Evolutionary conservation across 1,284 basidiomycete species (phyloP).

Genomic region (Ceratobasidium sp.): DNA sequence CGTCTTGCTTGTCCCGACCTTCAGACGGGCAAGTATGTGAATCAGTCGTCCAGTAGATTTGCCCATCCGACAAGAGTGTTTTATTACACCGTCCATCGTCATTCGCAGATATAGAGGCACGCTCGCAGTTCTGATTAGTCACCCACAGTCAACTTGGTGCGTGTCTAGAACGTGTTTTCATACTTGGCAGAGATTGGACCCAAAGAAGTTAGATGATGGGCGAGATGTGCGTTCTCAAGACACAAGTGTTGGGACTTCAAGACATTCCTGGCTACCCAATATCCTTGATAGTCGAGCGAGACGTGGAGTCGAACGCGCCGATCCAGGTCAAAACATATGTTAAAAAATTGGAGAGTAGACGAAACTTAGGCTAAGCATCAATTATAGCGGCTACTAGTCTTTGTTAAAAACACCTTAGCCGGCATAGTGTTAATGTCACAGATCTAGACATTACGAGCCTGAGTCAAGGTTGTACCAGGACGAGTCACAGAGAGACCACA

Average conservation of each 20-base stretch:
- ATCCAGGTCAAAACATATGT: too few relatives aligned
- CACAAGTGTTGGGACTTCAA: background rate
- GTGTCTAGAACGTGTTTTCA: background rate
- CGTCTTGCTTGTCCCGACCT: background rate
- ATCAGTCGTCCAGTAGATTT: background rate
- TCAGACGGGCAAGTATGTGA: background rate
- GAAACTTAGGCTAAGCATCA: too few relatives aligned
- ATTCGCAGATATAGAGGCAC: background rate
- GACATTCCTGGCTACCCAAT: background rate
- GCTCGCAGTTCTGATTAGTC: background rate
- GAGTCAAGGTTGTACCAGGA: too few relatives aligned
- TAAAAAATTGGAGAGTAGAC: too few relatives aligned
- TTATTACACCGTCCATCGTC: too few relatives aligned
- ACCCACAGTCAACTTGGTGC: background rate
- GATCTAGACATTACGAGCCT: too few relatives aligned
- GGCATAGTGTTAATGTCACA: too few relatives aligned
- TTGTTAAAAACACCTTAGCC: too few relatives aligned
- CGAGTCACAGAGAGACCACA: too few relatives aligned
- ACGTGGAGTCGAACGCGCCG: too few relatives aligned
- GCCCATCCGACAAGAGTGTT: background rate
- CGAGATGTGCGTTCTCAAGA: background rate
- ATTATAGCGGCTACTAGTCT: too few relatives aligned
- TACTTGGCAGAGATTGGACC: background rate
- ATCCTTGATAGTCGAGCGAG: background rate
- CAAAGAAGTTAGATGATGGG: conserved; percentile 7